A percentile compares a stretch with the other conserved stretches of the same genome.
Conservation (phyloP, 1,284 basidiomycete species). For the Trichosporon sp. region DNA sequence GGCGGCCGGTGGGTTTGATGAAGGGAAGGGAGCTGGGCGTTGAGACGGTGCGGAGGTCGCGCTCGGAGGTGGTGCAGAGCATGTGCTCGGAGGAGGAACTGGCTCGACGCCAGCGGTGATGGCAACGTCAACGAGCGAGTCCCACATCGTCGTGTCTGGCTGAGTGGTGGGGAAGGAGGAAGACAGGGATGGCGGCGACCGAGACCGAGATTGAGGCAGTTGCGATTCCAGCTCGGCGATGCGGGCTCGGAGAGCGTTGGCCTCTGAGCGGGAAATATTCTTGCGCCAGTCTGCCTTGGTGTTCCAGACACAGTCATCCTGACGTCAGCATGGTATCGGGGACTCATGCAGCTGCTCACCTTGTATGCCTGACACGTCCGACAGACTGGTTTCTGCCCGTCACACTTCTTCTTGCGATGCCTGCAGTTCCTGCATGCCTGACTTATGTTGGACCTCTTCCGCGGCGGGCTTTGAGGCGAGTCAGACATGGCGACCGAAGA, state of each 20-base stretch:
- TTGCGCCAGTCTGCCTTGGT: conserved; percentile 39
- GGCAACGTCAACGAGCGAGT: not conserved
- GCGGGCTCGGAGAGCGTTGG: conserved; percentile 37
- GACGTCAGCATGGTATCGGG: not conserved
- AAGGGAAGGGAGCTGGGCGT: not conserved
- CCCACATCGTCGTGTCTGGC: conserved; percentile 9
- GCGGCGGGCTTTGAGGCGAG: not conserved
- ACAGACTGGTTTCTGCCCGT: conserved; percentile 45
- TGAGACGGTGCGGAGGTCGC: not conserved
- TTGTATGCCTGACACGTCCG: conserved; percentile 47
- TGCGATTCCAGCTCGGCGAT: conserved; percentile 37
- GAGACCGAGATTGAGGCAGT: conserved; percentile 4
- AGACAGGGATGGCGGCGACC: not conserved
- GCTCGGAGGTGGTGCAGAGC: not conserved
- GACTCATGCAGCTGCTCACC: conserved; percentile 22
- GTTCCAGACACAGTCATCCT: conserved; percentile 46
- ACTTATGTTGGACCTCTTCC: conserved; percentile 16
- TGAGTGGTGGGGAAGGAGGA: not conserved
- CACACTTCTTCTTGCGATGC: conserved; percentile 46
- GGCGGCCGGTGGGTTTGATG: not conserved
- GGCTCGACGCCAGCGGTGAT: not conserved
- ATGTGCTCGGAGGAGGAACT: not conserved
- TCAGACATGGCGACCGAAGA: not conserved
- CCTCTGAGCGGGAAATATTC: conserved; percentile 38
- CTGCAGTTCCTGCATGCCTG: conserved; percentile 32